phyloP scores from a whole-genome alignment of 805 yeast species.

The Crinitomyces ghanaensis region DNA sequence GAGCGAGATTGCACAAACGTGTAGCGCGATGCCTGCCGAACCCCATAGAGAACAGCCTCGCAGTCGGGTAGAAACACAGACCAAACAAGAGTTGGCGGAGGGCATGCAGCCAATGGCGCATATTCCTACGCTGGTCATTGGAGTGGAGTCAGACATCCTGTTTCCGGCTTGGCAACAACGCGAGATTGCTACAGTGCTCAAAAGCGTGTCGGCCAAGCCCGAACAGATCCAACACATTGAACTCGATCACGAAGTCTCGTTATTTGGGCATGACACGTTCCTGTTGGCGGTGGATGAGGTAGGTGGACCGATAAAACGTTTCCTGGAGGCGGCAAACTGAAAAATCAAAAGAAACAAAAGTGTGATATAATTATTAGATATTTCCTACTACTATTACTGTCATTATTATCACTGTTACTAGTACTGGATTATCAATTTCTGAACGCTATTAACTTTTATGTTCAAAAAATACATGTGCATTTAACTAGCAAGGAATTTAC shows the following conservation, averaged over 20 bases:
- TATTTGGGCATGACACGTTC: constrained; percentile 89
- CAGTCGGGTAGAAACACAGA: constrained; percentile 34
- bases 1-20: constrained; percentile 17
- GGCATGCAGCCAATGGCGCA: constrained; percentile 58
- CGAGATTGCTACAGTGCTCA: constrained; percentile 58
- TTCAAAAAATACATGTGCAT: too few relatives aligned
- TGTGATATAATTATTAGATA: too few relatives aligned
- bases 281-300: constrained; percentile 66
- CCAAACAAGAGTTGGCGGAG: constrained; percentile 45
- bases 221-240: constrained; percentile 48
- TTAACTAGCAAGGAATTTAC: too few relatives aligned
- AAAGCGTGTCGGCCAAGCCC: constrained; percentile 26
- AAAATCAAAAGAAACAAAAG: too few relatives aligned
- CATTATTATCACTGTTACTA: too few relatives aligned
- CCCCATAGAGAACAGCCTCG: constrained; percentile 47
- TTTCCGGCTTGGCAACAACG: constrained; percentile 94
- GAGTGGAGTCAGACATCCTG: constrained; percentile 85
- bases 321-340: constrained; percentile 32
- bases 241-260: constrained; percentile 61
- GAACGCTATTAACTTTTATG: too few relatives aligned
- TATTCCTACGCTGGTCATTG: constrained; percentile 64
- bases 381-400: too few relatives aligned
- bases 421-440: too few relatives aligned
- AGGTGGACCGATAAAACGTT: constrained; percentile 62
- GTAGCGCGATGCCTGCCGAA: constrained; percentile 34